Evolutionary conservation across 371 early-diverging fungal species (phyloP).

Genomic region (Apophysomyces ossiformis): DNA sequence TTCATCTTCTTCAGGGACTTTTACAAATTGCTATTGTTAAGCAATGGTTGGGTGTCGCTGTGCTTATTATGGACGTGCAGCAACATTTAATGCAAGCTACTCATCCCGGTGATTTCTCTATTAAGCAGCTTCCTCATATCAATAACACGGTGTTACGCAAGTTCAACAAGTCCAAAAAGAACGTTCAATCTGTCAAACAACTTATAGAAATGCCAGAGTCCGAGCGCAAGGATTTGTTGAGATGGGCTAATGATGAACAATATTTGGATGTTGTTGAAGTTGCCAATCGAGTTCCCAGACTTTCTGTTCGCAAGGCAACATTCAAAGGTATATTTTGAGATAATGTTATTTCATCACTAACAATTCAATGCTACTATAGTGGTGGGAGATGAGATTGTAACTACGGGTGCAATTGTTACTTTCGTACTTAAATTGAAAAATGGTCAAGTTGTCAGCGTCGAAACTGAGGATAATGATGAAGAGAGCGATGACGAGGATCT

Average conservation of each 20-base stretch:
- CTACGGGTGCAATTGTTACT: constrained; percentile 81
- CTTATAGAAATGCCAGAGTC: constrained; percentile 66
- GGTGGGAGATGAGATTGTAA: constrained; percentile 79
- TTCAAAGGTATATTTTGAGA: constrained; percentile 61
- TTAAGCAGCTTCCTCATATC: constrained; percentile 86
- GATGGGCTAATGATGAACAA: constrained; percentile 60
- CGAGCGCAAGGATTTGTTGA: constrained; percentile 65
- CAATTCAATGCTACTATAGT: constrained; percentile 36
- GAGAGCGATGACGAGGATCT: constrained; percentile 29
- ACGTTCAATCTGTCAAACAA: constrained; percentile 60
- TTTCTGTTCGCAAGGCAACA: constrained; percentile 75
- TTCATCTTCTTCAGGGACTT: constrained; percentile 81
- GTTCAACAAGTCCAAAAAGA: constrained; percentile 35
- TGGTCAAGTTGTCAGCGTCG: constrained; percentile 32
- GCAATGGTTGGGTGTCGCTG: constrained; percentile 72
- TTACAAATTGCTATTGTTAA: constrained; percentile 88
- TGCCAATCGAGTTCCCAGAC: constrained; percentile 76
- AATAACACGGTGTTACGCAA: constrained; percentile 47
- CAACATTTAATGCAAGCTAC: constrained; percentile 86
- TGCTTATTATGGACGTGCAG: constrained; percentile 72
- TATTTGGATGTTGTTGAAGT: constrained; percentile 72
- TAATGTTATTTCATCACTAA: neutral
- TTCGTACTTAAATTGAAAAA: constrained; percentile 67
- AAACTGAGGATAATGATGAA: constrained; percentile 13
- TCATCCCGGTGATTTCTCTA: constrained; percentile 70